Evolutionary conservation across 495 filamentous ascomycete species (phyloP).

Genomic region (Penicillium cosmopolitanum): DNA sequence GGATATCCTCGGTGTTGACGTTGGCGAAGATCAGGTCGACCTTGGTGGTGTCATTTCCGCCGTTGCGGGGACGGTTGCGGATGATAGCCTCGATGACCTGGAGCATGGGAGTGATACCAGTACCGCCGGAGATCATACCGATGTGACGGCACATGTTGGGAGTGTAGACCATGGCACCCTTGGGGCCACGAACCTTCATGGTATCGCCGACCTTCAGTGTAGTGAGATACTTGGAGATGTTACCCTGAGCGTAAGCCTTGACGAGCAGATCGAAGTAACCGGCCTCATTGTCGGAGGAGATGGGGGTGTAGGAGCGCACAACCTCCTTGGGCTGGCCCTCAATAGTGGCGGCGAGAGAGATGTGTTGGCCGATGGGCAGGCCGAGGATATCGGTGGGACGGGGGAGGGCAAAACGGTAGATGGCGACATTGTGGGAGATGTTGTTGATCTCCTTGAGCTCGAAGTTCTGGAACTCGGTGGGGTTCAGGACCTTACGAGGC

Average conservation of each 20-base stretch:
- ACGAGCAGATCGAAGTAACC: constrained; percentile 96
- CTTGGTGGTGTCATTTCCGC: constrained; percentile 80
- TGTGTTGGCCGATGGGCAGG: constrained; percentile 97
- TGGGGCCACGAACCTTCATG: constrained; percentile 89
- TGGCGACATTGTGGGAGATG: constrained; percentile 96
- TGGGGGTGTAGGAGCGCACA: constrained; percentile 94
- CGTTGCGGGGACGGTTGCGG: constrained; percentile 68
- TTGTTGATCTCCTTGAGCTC: constrained; percentile 86
- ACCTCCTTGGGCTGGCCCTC: constrained; percentile 82
- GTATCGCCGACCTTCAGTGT: constrained; percentile 79
- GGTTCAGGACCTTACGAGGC: constrained; percentile 81
- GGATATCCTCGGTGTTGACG: constrained; percentile 88
- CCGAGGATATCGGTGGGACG: constrained; percentile 79
- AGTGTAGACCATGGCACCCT: constrained; percentile 94
- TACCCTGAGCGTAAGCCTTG: constrained; percentile 95
- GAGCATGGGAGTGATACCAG: constrained; percentile 97
- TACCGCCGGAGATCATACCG: constrained; percentile 97
- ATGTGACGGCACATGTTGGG: constrained; percentile 94
- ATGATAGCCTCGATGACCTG: constrained; percentile 92
- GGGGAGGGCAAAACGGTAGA: constrained; percentile 92
- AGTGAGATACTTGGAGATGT: constrained; percentile 91
- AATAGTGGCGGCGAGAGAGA: constrained; percentile 86
- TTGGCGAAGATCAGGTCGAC: constrained; percentile 96
- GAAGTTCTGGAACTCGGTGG: constrained; percentile 85
- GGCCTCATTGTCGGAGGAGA: constrained; percentile 87